Evolutionary conservation across 306 rosid genomes (phyloP), one percentile per base, ranked within the genome.

Genomic region (Trichosanthes truncata): DNA sequence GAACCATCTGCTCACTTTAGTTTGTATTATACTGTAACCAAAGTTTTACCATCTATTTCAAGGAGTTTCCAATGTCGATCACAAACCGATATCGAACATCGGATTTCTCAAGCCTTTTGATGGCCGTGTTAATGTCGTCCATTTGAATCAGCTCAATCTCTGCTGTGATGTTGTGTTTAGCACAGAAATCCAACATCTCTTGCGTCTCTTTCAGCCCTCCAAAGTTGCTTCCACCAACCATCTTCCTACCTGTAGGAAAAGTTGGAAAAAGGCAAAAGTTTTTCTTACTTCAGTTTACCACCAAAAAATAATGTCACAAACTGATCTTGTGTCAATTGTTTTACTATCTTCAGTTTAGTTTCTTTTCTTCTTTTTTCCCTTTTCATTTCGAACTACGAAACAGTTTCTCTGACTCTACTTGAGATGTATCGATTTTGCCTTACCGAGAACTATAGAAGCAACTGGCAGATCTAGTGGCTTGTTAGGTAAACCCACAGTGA

Each of bases 161-260:
- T 36, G 95, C 81, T 38, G 90, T 51, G 59, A 95, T 89, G 67
- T 87, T 84, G 86, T 92, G 97, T 72, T 91, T 84, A 45, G 79
- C 97, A 57, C 95, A 89, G 72, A 94, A 94, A 69, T 94, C 92
- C 18, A 94, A 92, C 98, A 94, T 94, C 81, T 94, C 98, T 59
- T 94, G 98, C 13, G 98, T 94, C 90, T 94, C 98, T 80, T 94
- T 88, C 25, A 92, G 14, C 73, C 97, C 97, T 80, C 98, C 98
- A 1, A 94, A 9, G 90, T 89, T 89, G 85, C 97, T 92, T 52
- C 98, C 98, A 23, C 97, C 98, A 23, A 94, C 81, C 69, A 94
- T 92, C 87, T 86, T 94, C 76, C 97, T 71, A 71, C 89, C 98
- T 92, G 88, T 53, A 71, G 9, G 25, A 23, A 40, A 38, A 72